Base-by-base conservation (phyloP, 495 filamentous ascomycete genomes). In the Hypoxylon cercidicola region DNA sequence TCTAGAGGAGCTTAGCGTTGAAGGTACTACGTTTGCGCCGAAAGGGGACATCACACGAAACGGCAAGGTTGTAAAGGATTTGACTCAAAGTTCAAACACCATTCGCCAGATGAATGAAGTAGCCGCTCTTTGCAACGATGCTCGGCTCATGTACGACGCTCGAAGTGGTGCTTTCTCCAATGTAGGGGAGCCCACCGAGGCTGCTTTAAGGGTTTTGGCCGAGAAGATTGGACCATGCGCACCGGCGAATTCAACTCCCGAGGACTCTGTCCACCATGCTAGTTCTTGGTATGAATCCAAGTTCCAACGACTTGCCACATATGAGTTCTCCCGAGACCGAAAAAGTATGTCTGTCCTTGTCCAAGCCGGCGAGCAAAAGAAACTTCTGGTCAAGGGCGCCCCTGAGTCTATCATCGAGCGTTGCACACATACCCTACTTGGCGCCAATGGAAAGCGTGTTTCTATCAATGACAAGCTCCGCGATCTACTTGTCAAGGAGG, bases 281-380 rank as follows among this genome's bases (percentile, higher is more conserved):
- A 97, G 92, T 81, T 84, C 86, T 37, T 91, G 89, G 81, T 97
- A 96, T 72, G 94, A 97, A 79, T 79, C 87, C 54, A 83, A 84
- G 68, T 83, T 86, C 47, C 86, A 87, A 30, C 86, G 88, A 53
- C 83, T 96, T 56, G 88, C 93, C 1, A 96, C 92, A 12, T 99
- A 93, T 63, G 96, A 99, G 74, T 99, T 99, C 77, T 98, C 96
- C 4, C 88, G 96, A 71, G 96, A 98, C 75, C 85, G 96, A 18
- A 99, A 99, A 84, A 98, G 96, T 73, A 99, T 99, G 96, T 99
- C 96, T 21, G 96, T 98, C 25, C 85, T 97, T 15, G 90, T 95
- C 46, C 87, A 89, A 52, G 79, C 84, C 43, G 85, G 82, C 45
- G 81, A 81, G 40, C 74, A 87, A 32, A 84, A 94, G 74, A 90